phyloP scores from a whole-genome alignment of 768 basidiomycete species.

The Mycena rebaudengoi region DNA sequence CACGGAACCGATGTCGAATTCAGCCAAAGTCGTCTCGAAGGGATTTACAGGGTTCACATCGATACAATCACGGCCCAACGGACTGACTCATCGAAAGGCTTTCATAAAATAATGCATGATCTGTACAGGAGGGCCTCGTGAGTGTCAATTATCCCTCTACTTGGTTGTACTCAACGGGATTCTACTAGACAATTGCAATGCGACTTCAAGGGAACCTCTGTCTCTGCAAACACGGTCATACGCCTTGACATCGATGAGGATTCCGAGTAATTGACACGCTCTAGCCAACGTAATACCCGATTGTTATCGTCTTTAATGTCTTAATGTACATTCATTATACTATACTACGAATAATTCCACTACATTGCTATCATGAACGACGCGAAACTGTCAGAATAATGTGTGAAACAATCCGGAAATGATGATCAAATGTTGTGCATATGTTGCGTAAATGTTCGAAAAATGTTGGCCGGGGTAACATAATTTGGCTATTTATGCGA shows the following conservation, averaged over 20 bases:
- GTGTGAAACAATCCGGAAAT: no score
- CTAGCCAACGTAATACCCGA: no score
- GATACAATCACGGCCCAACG: background rate
- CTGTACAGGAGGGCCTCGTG: background rate
- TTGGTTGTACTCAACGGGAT: background rate
- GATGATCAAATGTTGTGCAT: no score
- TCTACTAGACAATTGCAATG: background rate
- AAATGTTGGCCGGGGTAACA: no score
- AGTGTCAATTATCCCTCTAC: background rate
- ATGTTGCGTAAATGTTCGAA: no score
- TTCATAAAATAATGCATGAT: conserved; percentile 4
- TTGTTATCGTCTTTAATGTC: no score
- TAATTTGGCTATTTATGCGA: no score
- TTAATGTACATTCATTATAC: no score
- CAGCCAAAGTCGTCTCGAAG: background rate
- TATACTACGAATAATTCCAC: no score
- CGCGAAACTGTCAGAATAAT: no score
- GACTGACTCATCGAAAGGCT: background rate
- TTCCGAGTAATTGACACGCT: no score
- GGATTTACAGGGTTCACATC: background rate
- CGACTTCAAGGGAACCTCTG: background rate
- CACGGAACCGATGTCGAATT: background rate
- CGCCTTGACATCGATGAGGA: background rate
- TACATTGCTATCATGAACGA: no score
- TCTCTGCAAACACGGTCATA: background rate